phyloP scores from a whole-genome alignment of 768 basidiomycete genomes.

The Kwoniella bestiolae region DNA sequence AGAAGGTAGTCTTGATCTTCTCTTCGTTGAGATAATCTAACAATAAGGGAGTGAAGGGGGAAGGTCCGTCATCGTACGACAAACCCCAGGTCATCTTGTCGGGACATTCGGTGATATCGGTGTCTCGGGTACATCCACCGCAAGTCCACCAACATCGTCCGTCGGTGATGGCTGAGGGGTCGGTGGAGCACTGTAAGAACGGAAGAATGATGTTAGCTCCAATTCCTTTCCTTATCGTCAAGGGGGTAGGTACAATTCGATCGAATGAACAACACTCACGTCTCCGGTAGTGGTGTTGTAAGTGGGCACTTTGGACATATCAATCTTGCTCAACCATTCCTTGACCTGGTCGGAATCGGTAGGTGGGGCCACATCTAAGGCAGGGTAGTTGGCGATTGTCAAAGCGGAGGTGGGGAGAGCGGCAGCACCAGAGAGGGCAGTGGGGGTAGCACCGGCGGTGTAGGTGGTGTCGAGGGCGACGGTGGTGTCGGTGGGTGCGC shows the following conservation, averaged over 20 bases:
- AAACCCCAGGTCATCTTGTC: constrained; percentile 66
- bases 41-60: constrained; percentile 73
- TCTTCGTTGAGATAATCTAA: constrained; percentile 69
- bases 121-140: constrained; percentile 68
- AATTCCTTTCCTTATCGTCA: too few species aligned
- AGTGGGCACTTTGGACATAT: constrained; percentile 40
- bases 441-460: constrained; percentile 43
- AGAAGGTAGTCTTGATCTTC: constrained; percentile 80
- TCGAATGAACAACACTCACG: background rate
- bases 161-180: constrained; percentile 65
- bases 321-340: constrained; percentile 43
- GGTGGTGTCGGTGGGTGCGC: constrained; percentile 37
- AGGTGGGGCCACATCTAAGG: constrained; percentile 50
- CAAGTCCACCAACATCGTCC: constrained; percentile 81
- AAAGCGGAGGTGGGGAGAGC: constrained; percentile 44
- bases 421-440: constrained; percentile 47
- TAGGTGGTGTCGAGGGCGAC: constrained; percentile 51
- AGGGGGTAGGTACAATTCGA: background rate
- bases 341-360: constrained; percentile 54
- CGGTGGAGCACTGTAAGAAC: constrained; percentile 65
- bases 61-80: constrained; percentile 72
- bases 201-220: too few species aligned
- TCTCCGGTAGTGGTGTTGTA: constrained; percentile 46
- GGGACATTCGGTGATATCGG: constrained; percentile 78
- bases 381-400: constrained; percentile 52